These are phyloP conservation scores for Grigorovia jiainica DNA, from an alignment of 805 yeast species.

Conservation along the genomic window DNA sequence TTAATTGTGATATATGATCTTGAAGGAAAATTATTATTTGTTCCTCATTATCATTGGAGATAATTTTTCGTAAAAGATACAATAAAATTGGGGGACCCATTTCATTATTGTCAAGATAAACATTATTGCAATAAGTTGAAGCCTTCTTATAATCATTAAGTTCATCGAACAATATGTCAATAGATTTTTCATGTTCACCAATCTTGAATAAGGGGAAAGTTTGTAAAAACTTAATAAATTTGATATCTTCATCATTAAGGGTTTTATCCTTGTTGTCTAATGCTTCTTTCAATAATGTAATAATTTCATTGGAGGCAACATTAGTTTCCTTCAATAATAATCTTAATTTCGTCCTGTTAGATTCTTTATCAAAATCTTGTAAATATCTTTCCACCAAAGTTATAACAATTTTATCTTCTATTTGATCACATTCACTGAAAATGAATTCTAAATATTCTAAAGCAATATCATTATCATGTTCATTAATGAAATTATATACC, in stretches of 20 bases:
- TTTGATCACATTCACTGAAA: slow-evolving; percentile 31
- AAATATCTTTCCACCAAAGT: slow-evolving; percentile 39
- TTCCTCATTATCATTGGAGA: neutral
- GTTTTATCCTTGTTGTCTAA: neutral
- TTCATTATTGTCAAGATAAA: slow-evolving; percentile 32
- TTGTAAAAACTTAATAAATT: slow-evolving; percentile 21
- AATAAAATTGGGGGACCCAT: slow-evolving; percentile 37
- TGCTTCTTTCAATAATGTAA: slow-evolving; percentile 16
- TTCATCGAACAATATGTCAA: slow-evolving; percentile 51
- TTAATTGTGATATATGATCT: slow-evolving; percentile 17
- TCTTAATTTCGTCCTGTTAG: slow-evolving; percentile 25
- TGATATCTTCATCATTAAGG: slow-evolving; percentile 1
- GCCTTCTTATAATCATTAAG: slow-evolving; percentile 51
- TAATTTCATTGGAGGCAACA: slow-evolving; percentile 33
- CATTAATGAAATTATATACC: slow-evolving; percentile 44
- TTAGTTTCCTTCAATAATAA: slow-evolving; percentile 28
- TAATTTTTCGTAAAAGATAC: slow-evolving; percentile 26
- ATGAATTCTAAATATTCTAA: slow-evolving; percentile 45
- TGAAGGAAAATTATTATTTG: slow-evolving; percentile 13
- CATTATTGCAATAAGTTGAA: slow-evolving; percentile 45
- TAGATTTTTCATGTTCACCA: slow-evolving; percentile 52
- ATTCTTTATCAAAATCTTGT: slow-evolving; percentile 12
- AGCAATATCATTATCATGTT: slow-evolving; percentile 24
- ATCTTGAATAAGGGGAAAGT: slow-evolving; percentile 50
- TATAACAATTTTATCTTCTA: slow-evolving; percentile 33